Conservation (phyloP, 2,329 filamentous ascomycete species). For the Sphaceloma murrayae region DNA sequence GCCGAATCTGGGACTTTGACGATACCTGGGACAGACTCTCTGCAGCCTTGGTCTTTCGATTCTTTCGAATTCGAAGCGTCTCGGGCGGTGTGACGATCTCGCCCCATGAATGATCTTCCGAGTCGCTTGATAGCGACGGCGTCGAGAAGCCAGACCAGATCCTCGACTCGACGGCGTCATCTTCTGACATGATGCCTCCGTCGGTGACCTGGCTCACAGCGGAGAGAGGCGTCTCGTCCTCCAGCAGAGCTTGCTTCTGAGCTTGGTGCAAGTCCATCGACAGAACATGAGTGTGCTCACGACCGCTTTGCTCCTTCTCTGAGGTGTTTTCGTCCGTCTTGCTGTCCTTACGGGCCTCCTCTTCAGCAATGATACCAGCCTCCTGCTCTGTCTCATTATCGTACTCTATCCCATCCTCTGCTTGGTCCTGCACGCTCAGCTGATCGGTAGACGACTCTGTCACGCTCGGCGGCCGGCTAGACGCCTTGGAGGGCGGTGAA, state of each 20-base stretch:
- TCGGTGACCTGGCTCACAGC: constrained; percentile 20
- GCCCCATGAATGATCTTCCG: constrained; percentile 33
- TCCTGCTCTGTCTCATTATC: constrained; percentile 1
- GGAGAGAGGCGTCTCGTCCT: constrained; percentile 18
- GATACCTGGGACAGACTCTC: constrained; percentile 1
- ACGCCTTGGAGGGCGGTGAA: constrained; percentile 33
- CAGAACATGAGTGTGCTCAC: neutral
- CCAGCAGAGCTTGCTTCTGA: constrained; percentile 1
- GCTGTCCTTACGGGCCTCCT: constrained; percentile 2
- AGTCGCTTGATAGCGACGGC: constrained; percentile 37
- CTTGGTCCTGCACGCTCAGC: too few species aligned
- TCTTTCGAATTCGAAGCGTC: constrained; percentile 30
- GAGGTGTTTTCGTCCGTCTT: neutral
- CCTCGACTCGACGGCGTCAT: constrained; percentile 7
- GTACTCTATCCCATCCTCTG: neutral
- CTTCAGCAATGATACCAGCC: neutral
- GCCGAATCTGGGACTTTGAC: neutral
- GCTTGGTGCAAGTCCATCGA: constrained; percentile 6
- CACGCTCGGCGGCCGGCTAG: neutral
- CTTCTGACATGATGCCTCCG: constrained; percentile 13
- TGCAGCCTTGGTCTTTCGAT: constrained; percentile 24
- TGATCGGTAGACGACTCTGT: too few species aligned
- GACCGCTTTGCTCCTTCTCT: neutral
- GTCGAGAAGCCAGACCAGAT: constrained; percentile 28
- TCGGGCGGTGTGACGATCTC: constrained; percentile 34